Conservation (phyloP, 2,329 filamentous ascomycete genomes). For the Fusarium aywerte region DNA sequence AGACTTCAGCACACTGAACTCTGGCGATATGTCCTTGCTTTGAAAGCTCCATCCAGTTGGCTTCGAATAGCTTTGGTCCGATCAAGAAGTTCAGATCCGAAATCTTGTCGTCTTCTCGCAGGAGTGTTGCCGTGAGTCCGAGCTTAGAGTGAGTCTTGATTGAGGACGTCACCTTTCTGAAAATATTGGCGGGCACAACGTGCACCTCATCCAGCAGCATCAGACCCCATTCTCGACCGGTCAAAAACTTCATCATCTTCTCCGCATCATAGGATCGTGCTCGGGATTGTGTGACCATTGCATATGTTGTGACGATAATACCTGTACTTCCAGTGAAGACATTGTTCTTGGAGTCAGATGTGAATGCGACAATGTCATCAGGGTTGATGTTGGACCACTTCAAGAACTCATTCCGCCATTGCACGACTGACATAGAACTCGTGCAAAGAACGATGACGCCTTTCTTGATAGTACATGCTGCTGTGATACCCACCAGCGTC, state of each 20-base stretch:
- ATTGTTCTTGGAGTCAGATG: slow-evolving; percentile 85
- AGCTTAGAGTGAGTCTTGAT: slow-evolving; percentile 97
- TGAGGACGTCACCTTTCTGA: slow-evolving; percentile 89
- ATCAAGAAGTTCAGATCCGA: slow-evolving; percentile 97
- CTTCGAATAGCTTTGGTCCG: slow-evolving; percentile 96
- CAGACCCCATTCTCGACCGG: slow-evolving; percentile 90
- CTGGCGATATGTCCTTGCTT: slow-evolving; percentile 97
- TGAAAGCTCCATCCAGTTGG: slow-evolving; percentile 99
- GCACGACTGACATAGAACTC: slow-evolving; percentile 96
- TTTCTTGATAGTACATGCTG: slow-evolving; percentile 97
- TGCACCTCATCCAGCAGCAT: slow-evolving; percentile 98
- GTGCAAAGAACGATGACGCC: slow-evolving; percentile 95
- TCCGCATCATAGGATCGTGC: slow-evolving; percentile 91
- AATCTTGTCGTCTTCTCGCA: slow-evolving; percentile 98
- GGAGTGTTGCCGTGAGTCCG: slow-evolving; percentile 89
- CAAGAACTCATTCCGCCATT: slow-evolving; percentile 96
- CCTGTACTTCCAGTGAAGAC: slow-evolving; percentile 88
- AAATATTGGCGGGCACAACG: slow-evolving; percentile 96
- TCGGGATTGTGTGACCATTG: slow-evolving; percentile 95
- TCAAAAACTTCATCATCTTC: slow-evolving; percentile 97
- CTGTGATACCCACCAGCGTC: slow-evolving; percentile 97
- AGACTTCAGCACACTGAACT: slow-evolving; percentile 98
- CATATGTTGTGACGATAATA: slow-evolving; percentile 97
- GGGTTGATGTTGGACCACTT: slow-evolving; percentile 98
- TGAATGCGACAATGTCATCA: slow-evolving; percentile 93